A percentile compares a stretch with the other conserved stretches of the same genome.
Evolutionary conservation across 192 early-diverging fungal genomes (phyloP).

Genomic region (Haplosporangium gracile): DNA sequence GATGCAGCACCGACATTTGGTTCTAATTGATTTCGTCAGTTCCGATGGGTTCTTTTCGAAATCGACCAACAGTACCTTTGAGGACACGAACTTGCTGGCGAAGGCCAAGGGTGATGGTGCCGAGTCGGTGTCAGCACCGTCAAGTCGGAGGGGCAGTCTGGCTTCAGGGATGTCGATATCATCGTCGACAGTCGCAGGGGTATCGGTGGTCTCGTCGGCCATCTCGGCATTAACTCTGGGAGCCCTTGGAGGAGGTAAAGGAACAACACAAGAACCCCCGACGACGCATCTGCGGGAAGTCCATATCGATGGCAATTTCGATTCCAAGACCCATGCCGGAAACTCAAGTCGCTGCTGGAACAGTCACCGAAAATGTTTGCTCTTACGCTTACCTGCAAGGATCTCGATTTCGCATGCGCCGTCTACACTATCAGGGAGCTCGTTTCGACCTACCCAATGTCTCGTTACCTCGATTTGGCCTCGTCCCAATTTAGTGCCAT

Average conservation of each 20-base stretch:
- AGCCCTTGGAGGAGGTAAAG: background rate
- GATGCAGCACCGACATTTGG: conserved; percentile 20
- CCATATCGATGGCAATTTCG: conserved; percentile 25
- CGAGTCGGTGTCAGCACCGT: background rate
- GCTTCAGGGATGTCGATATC: background rate
- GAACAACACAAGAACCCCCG: background rate
- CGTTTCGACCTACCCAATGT: background rate
- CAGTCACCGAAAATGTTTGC: conserved; percentile 1
- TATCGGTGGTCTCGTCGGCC: background rate
- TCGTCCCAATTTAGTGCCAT: conserved; percentile 6
- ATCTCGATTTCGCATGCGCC: conserved; percentile 8
- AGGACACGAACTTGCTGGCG: background rate
- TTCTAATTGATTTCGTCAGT: conserved; percentile 14
- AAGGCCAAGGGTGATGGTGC: background rate
- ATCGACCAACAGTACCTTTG: background rate
- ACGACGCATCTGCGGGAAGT: conserved; percentile 12
- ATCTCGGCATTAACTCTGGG: background rate
- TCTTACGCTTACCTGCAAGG: conserved; percentile 15
- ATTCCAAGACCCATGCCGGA: background rate
- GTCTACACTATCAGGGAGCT: conserved; percentile 18
- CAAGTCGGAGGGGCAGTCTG: background rate
- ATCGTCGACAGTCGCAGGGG: background rate
- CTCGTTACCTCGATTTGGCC: conserved; percentile 16
- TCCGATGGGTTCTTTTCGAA: conserved; percentile 16
- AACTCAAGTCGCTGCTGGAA: conserved; percentile 10